Evolutionary conservation across 345 rosid species (phyloP).

Genomic region (Salix koriyanagi): DNA sequence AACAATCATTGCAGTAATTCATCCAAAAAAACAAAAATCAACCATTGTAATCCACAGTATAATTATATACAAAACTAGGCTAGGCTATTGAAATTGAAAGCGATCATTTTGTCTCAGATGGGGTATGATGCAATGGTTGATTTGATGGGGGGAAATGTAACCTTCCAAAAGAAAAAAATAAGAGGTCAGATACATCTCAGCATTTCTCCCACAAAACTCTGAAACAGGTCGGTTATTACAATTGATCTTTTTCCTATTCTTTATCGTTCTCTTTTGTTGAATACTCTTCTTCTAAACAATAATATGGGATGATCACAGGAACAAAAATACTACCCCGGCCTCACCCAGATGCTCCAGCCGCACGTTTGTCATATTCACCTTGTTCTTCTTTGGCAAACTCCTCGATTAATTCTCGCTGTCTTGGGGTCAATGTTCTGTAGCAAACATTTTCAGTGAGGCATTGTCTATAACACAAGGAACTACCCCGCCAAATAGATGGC

Average conservation of each 20-base stretch:
- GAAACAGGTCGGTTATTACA: background rate
- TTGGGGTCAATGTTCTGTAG: conserved; percentile 67
- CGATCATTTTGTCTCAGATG: background rate
- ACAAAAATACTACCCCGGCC: background rate
- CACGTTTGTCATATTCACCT: conserved; percentile 61
- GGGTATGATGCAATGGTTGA: background rate
- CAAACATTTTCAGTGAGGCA: background rate
- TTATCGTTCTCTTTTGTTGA: background rate
- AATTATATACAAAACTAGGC: background rate
- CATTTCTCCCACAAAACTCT: conserved; percentile 11
- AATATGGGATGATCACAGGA: background rate
- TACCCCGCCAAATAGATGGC: background rate
- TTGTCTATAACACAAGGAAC: background rate
- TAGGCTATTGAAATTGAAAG: background rate
- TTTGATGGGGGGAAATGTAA: background rate
- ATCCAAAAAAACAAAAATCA: background rate
- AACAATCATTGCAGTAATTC: background rate
- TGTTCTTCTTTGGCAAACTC: conserved; percentile 88
- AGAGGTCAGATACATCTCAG: background rate
- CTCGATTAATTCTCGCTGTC: conserved; percentile 86
- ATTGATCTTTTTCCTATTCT: background rate
- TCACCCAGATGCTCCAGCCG: conserved; percentile 79
- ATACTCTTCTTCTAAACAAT: background rate
- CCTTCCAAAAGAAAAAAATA: background rate
- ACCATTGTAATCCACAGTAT: background rate